Conservation (phyloP, 805 yeast species). For the Wickerhamiella cacticola region DNA sequence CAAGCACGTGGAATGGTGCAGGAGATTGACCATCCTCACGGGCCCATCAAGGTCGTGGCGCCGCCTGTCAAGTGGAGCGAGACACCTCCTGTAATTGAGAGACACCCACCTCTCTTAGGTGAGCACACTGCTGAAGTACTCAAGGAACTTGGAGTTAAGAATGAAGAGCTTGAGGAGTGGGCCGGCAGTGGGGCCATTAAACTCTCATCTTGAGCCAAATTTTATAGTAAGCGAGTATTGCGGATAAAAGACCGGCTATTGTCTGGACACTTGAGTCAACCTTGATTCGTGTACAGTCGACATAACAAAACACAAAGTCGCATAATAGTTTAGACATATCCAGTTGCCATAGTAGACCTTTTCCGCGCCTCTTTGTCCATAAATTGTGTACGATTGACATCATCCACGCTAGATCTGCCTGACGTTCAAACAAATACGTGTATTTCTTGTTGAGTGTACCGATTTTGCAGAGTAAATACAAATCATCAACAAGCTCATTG, state of each 20-base stretch:
- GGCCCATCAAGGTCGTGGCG: slow-evolving; percentile 29
- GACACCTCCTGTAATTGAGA: slow-evolving; percentile 28
- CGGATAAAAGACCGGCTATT: slow-evolving; percentile 22
- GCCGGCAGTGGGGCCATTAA: slow-evolving; percentile 22
- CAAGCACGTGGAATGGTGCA: slow-evolving; percentile 31
- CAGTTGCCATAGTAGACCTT: slow-evolving; percentile 1
- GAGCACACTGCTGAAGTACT: slow-evolving; percentile 31
- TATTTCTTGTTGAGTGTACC: slow-evolving; percentile 20
- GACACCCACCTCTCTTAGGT: slow-evolving; percentile 32
- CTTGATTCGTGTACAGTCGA: slow-evolving; percentile 23
- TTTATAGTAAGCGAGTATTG: slow-evolving; percentile 19
- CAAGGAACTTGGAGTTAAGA: slow-evolving; percentile 19
- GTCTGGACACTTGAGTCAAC: slow-evolving; percentile 21
- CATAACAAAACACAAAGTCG: slow-evolving; percentile 24
- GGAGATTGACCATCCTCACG: slow-evolving; percentile 29
- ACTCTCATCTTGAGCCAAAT: slow-evolving; percentile 14
- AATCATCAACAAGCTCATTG: slow-evolving; percentile 25
- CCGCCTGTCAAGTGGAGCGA: slow-evolving; percentile 32
- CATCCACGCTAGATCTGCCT: slow-evolving; percentile 25
- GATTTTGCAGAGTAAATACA: slow-evolving; percentile 23
- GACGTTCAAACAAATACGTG: slow-evolving; percentile 18
- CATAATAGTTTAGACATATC: slow-evolving; percentile 22
- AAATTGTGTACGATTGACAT: slow-evolving; percentile 20
- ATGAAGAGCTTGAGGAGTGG: slow-evolving; percentile 22
- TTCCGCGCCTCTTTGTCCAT: slow-evolving; percentile 8